phyloP scores from a whole-genome alignment of 108 stramenopile genomes.

The Asterionellopsis glacialis region DNA sequence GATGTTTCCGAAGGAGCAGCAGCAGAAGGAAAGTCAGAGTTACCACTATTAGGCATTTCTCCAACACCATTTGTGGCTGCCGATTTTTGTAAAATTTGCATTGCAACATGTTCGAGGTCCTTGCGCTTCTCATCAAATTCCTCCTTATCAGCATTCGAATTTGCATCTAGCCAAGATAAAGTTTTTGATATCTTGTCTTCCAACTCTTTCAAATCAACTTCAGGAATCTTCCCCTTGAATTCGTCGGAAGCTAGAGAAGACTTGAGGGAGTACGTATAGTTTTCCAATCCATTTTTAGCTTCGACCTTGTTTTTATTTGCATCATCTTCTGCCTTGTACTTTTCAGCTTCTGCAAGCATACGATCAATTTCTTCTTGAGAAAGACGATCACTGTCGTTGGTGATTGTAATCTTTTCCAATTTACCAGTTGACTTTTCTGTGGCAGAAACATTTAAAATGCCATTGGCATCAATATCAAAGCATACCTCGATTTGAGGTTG shows the following conservation, averaged over 20 bases:
- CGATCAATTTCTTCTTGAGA: constrained; percentile 95
- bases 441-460: constrained; percentile 90
- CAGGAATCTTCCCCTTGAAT: constrained; percentile 63
- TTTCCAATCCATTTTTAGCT: constrained; percentile 90
- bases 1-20: no score
- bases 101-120: constrained; percentile 89
- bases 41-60: no score
- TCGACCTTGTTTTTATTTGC: constrained; percentile 90
- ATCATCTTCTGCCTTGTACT: constrained; percentile 86
- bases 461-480: constrained; percentile 91
- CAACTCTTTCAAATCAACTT: constrained; percentile 89
- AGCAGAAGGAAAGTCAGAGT: no score
- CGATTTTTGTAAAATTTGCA: constrained; percentile 89
- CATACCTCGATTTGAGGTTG: constrained; percentile 90
- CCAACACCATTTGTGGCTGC: no score
- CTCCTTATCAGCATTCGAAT: constrained; percentile 90
- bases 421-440: constrained; percentile 92
- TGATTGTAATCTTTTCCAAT: constrained; percentile 91
- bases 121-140: constrained; percentile 93
- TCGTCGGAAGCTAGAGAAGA: constrained; percentile 81
- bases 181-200: constrained; percentile 84
- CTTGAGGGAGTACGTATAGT: constrained; percentile 95
- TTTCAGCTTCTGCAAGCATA: constrained; percentile 93
- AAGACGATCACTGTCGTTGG: constrained; percentile 93
- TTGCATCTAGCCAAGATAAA: constrained; percentile 94